phyloP scores from a whole-genome alignment of 2,329 filamentous ascomycete genomes.

The Escovopsis sp. region DNA sequence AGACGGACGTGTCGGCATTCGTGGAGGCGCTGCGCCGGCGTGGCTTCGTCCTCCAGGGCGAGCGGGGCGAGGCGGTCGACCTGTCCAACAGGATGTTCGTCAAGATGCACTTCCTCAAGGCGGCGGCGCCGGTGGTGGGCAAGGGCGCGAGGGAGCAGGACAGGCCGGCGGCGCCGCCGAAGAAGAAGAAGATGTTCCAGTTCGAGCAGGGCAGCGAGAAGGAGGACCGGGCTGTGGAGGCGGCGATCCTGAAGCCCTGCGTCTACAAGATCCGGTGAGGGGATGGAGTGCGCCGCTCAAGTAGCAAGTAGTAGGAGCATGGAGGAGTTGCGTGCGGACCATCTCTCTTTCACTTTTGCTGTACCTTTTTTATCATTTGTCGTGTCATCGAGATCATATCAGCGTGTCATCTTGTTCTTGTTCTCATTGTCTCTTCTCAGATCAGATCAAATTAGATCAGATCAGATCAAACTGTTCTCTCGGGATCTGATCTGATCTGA shows the following conservation, averaged over 20 bases:
- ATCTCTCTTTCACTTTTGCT: no score
- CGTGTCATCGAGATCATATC: no score
- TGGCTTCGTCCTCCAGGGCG: conserved; percentile 70
- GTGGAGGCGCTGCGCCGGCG: conserved; percentile 66
- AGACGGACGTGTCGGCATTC: conserved; percentile 80
- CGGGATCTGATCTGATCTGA: no score
- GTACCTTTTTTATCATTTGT: no score
- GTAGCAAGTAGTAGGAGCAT: no score
- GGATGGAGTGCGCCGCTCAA: no score
- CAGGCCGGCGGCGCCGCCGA: conserved; percentile 26
- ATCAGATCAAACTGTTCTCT: no score
- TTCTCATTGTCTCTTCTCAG: no score
- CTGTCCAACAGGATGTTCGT: conserved; percentile 97
- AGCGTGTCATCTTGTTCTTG: no score
- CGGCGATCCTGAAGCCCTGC: conserved; percentile 71
- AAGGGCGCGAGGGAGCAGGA: conserved; percentile 48
- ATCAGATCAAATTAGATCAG: no score
- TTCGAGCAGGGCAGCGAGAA: conserved; percentile 38
- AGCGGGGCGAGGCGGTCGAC: conserved; percentile 50
- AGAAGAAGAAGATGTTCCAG: conserved; percentile 36
- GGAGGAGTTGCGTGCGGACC: no score
- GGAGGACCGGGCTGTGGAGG: conserved; percentile 48
- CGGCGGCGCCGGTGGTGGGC: conserved; percentile 56
- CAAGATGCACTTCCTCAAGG: conserved; percentile 87
- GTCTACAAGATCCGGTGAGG: conserved; percentile 76